Conservation (phyloP, 1,139 yeast species). For the Yamadazyma pseudoaaseri region DNA sequence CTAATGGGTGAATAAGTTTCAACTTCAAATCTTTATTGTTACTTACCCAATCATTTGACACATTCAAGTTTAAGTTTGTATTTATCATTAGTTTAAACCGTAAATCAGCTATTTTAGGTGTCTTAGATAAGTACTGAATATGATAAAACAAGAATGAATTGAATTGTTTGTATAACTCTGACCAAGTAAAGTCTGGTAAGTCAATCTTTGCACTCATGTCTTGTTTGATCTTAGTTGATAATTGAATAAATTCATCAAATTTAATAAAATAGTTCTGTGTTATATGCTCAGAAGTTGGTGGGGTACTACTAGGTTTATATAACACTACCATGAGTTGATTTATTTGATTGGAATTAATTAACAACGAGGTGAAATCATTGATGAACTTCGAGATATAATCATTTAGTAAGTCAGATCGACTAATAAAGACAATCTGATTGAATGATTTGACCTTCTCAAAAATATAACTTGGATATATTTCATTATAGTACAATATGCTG, state of each 20-base stretch:
- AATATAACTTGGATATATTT: slow-evolving; percentile 41
- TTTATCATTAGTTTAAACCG: slow-evolving; percentile 12
- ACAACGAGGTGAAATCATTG: slow-evolving; percentile 19
- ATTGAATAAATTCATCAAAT: slow-evolving; percentile 23
- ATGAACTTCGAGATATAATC: slow-evolving; percentile 33
- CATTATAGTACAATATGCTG: slow-evolving; percentile 45
- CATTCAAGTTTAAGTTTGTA: slow-evolving; percentile 7
- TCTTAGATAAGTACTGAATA: slow-evolving; percentile 23
- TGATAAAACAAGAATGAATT: slow-evolving; percentile 31
- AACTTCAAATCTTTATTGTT: slow-evolving; percentile 3
- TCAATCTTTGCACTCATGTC: slow-evolving; percentile 6
- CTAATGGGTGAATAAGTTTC: slow-evolving; percentile 22
- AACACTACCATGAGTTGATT: slow-evolving; percentile 24
- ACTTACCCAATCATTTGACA: slow-evolving; percentile 11
- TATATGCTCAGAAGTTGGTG: slow-evolving; percentile 13
- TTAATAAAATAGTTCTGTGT: slow-evolving; percentile 26
- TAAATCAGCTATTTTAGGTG: slow-evolving; percentile 3
- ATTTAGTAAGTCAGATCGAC: slow-evolving; percentile 44
- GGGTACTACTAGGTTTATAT: slow-evolving; percentile 15
- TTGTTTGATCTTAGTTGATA: slow-evolving; percentile 7
- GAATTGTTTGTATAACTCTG: slow-evolving; percentile 31
- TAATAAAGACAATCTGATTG: slow-evolving; percentile 35
- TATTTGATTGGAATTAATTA: slow-evolving; percentile 18
- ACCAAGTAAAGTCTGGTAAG: slow-evolving; percentile 33
- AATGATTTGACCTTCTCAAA: slow-evolving; percentile 39